Percentiles rank a stretch among this genome's conserved stretches.
Conservation (phyloP, 1,139 yeast species). For the Torulaspora pretoriensis region DNA sequence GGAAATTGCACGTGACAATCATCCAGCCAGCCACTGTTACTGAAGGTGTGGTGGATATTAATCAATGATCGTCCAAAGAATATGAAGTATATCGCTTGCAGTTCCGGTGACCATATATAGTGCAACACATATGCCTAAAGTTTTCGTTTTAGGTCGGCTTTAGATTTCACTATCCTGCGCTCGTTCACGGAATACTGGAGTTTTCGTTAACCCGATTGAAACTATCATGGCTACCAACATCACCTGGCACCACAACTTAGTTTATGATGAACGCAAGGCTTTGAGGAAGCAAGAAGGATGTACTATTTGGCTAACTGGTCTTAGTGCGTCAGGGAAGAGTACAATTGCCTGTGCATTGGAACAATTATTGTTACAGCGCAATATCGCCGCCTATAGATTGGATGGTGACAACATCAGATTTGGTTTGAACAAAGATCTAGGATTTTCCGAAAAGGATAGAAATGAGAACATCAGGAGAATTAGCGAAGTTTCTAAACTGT, state of each 20-base stretch:
- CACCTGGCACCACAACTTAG: constrained; percentile 91
- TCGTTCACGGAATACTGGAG: too few relatives aligned
- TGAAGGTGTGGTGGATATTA: constrained; percentile 7
- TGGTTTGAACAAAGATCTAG: constrained; percentile 90
- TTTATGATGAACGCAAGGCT: constrained; percentile 70
- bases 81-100: neutral
- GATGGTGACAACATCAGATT: constrained; percentile 95
- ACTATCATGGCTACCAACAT: constrained; percentile 80
- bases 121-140: neutral
- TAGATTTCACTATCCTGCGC: too few relatives aligned
- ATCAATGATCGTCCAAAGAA: neutral
- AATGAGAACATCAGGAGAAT: constrained; percentile 93
- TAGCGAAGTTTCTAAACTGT: constrained; percentile 86
- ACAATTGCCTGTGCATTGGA: constrained; percentile 95
- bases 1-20: constrained; percentile 6
- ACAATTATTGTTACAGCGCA: constrained; percentile 64
- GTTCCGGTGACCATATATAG: neutral
- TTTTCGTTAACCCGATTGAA: neutral
- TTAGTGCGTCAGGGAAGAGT: constrained; percentile 91
- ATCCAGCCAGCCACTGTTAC: constrained; percentile 5
- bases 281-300: constrained; percentile 80
- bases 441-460: constrained; percentile 86
- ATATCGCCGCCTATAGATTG: constrained; percentile 72
- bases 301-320: constrained; percentile 92
- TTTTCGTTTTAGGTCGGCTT: neutral